Evolutionary conservation across 305 asterid genomes (phyloP), one percentile per base, ranked within the genome.

Genomic region (Rubia tinctorum): DNA sequence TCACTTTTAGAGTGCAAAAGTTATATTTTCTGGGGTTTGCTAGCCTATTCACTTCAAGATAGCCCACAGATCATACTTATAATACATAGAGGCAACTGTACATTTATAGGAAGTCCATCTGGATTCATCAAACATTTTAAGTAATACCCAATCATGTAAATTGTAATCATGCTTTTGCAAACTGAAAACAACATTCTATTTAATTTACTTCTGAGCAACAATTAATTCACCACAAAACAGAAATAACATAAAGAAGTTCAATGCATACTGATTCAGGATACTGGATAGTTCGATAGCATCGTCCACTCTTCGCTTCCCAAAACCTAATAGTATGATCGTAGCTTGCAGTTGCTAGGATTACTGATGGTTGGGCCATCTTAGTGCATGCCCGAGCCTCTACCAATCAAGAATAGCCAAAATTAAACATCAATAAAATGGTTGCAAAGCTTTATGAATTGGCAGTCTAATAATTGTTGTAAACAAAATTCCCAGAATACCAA

Each of bases 251-350:
- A 44, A 25, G 20, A 66, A 66, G 5, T 59, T 27, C 30, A 10
- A 42, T 45, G 70, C 88, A 23, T 83, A 93, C 98, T 37, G 98
- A 93, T 85, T 91, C 98, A 6, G 95, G 96, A 80, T 91, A 91
- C 75, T 90, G 97, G 71, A 93, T 90, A 65, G 97, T 91, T 66
- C 96, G 83, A 83, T 86, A 85, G 82, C 97, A 93, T 45, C 92
- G 89, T 42, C 96, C 97, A 42, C 90, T 88, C 74, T 90, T 90
- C 0, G 97, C 97, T 77, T 94, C 99, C 99, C 99, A 94, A 72
- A 94, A 91, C 25, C 92, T 89, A 81, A 94, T 94, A 17, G 99
- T 91, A 82, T 91, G 97, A 89, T 94, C 99, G 79, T 94, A 94
- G 89, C 99, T 94, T 62, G 97, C 96, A 12, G 99, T 94, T 6